Conservation (phyloP, 179 eudicot species). For the Dionaea muscipula region DNA sequence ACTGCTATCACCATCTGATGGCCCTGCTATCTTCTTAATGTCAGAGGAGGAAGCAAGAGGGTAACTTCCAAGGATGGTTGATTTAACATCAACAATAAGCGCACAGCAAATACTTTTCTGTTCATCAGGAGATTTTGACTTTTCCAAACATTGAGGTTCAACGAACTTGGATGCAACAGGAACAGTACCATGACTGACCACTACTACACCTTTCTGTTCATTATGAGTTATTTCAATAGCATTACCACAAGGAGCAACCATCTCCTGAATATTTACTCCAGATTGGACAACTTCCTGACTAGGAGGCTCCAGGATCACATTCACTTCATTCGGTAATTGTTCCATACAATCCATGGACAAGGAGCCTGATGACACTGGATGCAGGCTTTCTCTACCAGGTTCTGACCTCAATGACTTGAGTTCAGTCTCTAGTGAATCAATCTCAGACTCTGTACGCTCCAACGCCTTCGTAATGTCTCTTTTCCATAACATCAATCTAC, state of each 20-base stretch:
- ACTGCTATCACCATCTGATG: slow-evolving; percentile 18
- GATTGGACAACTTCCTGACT: slow-evolving; percentile 33
- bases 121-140: slow-evolving; percentile 15
- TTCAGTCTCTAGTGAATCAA: slow-evolving; percentile 80
- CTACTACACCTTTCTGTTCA: slow-evolving; percentile 27
- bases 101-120: slow-evolving; percentile 10
- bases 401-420: slow-evolving; percentile 37
- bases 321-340: slow-evolving; percentile 21
- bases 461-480: slow-evolving; percentile 54
- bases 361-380: slow-evolving; percentile 33
- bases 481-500: slow-evolving; percentile 60
- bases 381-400: slow-evolving; percentile 18
- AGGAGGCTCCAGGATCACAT: slow-evolving; percentile 23
- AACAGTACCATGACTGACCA: slow-evolving; percentile 69
- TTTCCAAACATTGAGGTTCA: slow-evolving; percentile 21
- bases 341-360: slow-evolving; percentile 21
- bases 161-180: slow-evolving; percentile 48
- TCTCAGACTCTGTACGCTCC: slow-evolving; percentile 73
- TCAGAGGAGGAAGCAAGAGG: slow-evolving; percentile 10
- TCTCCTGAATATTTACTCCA: slow-evolving; percentile 22
- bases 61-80: slow-evolving; percentile 11
- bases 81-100: slow-evolving; percentile 14
- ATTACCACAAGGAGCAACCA: slow-evolving; percentile 11
- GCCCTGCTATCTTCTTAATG: slow-evolving; percentile 17
- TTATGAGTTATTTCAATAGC: slow-evolving; percentile 17